Percentiles rank a stretch among this genome's conserved stretches.
These are phyloP conservation scores for Afroboletus lepidellus DNA, from an alignment of 1,284 basidiomycete species.

Conservation along the genomic window DNA sequence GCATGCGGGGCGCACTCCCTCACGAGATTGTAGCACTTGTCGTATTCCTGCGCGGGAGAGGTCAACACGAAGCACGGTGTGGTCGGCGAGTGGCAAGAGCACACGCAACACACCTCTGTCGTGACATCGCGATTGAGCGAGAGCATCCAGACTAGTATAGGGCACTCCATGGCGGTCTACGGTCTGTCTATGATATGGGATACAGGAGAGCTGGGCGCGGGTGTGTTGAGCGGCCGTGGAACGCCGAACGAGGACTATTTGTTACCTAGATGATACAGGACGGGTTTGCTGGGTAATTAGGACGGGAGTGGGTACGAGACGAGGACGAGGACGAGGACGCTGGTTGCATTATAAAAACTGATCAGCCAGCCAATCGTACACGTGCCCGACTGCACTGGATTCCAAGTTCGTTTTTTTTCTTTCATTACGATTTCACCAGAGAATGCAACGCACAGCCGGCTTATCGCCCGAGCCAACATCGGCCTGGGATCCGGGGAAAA, in stretches of 20 bases:
- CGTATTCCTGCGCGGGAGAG: slow-evolving; percentile 55
- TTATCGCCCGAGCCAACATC: slow-evolving; percentile 3
- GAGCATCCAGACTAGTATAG: slow-evolving; percentile 75
- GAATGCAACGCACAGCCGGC: slow-evolving; percentile 7
- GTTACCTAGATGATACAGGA: slow-evolving; percentile 2
- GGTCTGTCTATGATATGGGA: slow-evolving; percentile 1
- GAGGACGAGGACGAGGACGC: neutral
- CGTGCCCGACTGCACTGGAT: slow-evolving; percentile 23
- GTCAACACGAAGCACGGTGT: slow-evolving; percentile 1
- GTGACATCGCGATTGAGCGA: slow-evolving; percentile 70
- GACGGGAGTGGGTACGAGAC: neutral
- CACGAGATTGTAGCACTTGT: slow-evolving; percentile 57
- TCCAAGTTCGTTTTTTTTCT: neutral
- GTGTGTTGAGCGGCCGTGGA: neutral
- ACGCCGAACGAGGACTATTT: neutral
- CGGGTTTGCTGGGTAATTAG: neutral
- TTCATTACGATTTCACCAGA: neutral
- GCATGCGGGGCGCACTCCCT: slow-evolving; percentile 56
- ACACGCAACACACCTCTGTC: slow-evolving; percentile 50
- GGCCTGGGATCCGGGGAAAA: neutral
- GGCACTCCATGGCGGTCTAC: slow-evolving; percentile 48
- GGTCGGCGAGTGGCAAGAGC: neutral
- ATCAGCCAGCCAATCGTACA: slow-evolving; percentile 31
- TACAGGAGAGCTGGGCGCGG: slow-evolving; percentile 5
- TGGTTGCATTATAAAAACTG: slow-evolving; percentile 35